Evolutionary conservation across 345 rosid genomes (phyloP), one percentile per base, ranked within the genome.

Genomic region (Erodium maritimum): DNA sequence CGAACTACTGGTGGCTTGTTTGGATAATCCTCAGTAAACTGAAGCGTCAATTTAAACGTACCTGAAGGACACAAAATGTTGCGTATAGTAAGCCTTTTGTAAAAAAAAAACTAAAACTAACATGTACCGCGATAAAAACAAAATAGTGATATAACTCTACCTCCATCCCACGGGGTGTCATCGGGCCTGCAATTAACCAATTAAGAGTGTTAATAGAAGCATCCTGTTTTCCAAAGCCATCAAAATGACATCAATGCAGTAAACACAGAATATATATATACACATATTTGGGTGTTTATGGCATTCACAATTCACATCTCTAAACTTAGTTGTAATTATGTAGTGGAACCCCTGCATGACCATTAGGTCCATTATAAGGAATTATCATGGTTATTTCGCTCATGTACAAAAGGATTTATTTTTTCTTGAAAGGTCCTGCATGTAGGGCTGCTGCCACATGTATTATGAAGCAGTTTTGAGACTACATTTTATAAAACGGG

Each of bases 1-100:
- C 89, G 88, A 56, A 86, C 94, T 0, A 80, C 81, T 34, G 94
- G 94, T 57, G 94, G 89, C 66, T 83, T 86, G 52, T 86, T 86
- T 21, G 94, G 94, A 77, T 86, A 86, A 54, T 86, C 94, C 71
- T 86, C 94, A 0, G 80, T 54, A 65, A 86, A 86, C 71, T 86
- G 94, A 70, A 86, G 79, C 0, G 94, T 81, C 61, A 86, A 65
- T 61, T 86, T 86, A 50, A 86, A 86, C 68, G 94, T 86, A 69
- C 94, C 89, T 86, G 74, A 61, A 48, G 23, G 25, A 3, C 21
- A 42, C 71, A 69, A 54, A 57, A 23, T 24, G 60, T 55, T 42
- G 19, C 21, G 52, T 37, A 42, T 33, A 21, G 6, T 46, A 19
- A 51, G 54, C 10, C 17, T 51, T 29, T 29, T 4, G n/a, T n/a